Percentiles rank a stretch among this genome's conserved stretches.
Conservation (phyloP, 208 protist species). For the Phytomonas sp. region DNA sequence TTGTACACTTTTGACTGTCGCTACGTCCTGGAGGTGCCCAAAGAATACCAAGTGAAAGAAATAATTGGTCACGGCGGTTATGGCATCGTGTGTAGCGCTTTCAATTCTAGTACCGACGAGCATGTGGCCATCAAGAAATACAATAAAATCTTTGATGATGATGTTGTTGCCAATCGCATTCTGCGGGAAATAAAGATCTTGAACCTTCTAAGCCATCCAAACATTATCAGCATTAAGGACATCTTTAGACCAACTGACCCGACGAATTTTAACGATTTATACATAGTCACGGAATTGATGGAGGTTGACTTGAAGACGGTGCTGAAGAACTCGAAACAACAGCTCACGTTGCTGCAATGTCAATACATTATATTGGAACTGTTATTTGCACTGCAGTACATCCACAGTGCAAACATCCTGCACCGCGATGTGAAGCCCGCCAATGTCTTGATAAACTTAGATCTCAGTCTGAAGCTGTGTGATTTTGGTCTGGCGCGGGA, state of each 20-base stretch:
- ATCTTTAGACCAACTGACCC: slow-evolving; percentile 37
- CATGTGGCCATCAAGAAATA: slow-evolving; percentile 98
- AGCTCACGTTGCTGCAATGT: slow-evolving; percentile 63
- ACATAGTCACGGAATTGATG: slow-evolving; percentile 91
- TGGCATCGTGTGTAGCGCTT: slow-evolving; percentile 79
- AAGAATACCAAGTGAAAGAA: slow-evolving; percentile 54
- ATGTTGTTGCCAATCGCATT: slow-evolving; percentile 83
- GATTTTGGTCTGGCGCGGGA: slow-evolving; percentile 89
- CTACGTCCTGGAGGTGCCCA: slow-evolving; percentile 53
- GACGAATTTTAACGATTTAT: slow-evolving; percentile 57
- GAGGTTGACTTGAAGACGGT: slow-evolving; percentile 87
- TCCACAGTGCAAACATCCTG: slow-evolving; percentile 93
- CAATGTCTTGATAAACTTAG: slow-evolving; percentile 91
- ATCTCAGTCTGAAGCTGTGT: slow-evolving; percentile 90
- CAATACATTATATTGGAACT: slow-evolving; percentile 97
- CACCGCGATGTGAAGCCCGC: slow-evolving; percentile 94
- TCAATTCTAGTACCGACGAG: slow-evolving; percentile 47
- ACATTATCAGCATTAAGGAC: slow-evolving; percentile 78
- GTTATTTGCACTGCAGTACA: slow-evolving; percentile 90
- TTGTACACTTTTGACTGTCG: slow-evolving; percentile 63
- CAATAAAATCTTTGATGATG: slow-evolving; percentile 91
- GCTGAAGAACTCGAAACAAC: slow-evolving; percentile 35
- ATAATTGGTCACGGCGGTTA: slow-evolving; percentile 86
- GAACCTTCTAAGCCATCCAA: slow-evolving; percentile 57
- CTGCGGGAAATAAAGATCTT: slow-evolving; percentile 79